Base-by-base conservation (phyloP, 164 flowering plant species). In the Vitis riparia region DNA sequence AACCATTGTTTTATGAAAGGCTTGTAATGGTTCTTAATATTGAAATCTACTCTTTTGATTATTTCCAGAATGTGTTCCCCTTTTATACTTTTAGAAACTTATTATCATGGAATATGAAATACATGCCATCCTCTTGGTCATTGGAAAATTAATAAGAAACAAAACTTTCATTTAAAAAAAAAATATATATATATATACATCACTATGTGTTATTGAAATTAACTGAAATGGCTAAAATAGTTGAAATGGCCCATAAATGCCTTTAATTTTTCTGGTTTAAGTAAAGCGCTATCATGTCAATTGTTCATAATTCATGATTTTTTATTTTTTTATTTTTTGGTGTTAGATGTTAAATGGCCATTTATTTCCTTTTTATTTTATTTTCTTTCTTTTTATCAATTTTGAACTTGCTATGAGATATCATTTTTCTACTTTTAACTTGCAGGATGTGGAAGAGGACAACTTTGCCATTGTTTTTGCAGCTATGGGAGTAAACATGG, bases 401-500 rank as follows among this genome's bases (percentile, higher is more conserved):
- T 10, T 6, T 57, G n/a, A 13, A 9, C 8, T 49, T 49, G 5
- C 3, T 8, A 57, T 58, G 63, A 58, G 19, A 11, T 58, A 1
- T 9, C 32, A 3, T 37, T 37, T 27, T 17, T 32, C 51, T 55
- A n/a, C 30, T 11, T 62, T 23, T 11, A 62, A 61, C 65, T 62
- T 67, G 53, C 81, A 95, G 97, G 95, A 68, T 79, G 89, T 56
- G 47, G 97, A 81, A 79, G 99, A 93, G 71, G 98, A 96, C 86
- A 92, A 96, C 66, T 93, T 96, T 85, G 98, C 99, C 63, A 93
- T 96, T 80, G 99, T 93, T 16, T 92, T 96, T 88, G 99, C 99
- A 30, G 99, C 98, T 59, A 92, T 92, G 97, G 99, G 99, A 78
- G 99, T 96, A 52, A 96, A 96, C 78, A 96, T 96, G 99, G 98